phyloP scores from a whole-genome alignment of 2,329 filamentous ascomycete species.

The Cladophialophora psammophila region DNA sequence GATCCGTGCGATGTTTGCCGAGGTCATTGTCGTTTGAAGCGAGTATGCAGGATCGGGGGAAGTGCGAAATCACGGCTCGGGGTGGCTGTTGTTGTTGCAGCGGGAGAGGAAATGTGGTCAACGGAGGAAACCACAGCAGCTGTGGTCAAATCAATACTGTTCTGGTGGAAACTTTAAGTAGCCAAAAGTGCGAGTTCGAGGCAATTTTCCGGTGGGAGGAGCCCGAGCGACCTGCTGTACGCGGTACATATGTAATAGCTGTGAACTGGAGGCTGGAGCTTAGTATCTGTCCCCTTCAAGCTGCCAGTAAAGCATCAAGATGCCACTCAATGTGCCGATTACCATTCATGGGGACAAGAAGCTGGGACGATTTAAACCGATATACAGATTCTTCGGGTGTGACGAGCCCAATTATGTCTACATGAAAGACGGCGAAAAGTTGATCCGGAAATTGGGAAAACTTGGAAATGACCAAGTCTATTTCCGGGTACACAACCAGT shows the following conservation, averaged over 20 bases:
- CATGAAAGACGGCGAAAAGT: slow-evolving; percentile 12
- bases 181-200: neutral
- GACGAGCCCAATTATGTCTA: slow-evolving; percentile 16
- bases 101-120: neutral
- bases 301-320: neutral
- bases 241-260: neutral
- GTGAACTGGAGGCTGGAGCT: neutral
- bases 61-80: neutral
- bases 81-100: neutral
- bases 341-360: neutral
- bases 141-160: neutral
- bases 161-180: neutral
- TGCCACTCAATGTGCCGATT: neutral
- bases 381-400: slow-evolving; percentile 13
- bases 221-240: neutral
- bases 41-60: neutral
- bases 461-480: slow-evolving; percentile 8
- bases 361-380: neutral
- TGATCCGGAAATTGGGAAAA: neutral
- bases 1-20: neutral
- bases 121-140: neutral
- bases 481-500: slow-evolving; percentile 8
- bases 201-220: neutral
- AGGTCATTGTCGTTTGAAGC: neutral
- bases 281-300: neutral